Base-by-base conservation (phyloP, 306 rosid genomes). In the Cicer chorassanicum region DNA sequence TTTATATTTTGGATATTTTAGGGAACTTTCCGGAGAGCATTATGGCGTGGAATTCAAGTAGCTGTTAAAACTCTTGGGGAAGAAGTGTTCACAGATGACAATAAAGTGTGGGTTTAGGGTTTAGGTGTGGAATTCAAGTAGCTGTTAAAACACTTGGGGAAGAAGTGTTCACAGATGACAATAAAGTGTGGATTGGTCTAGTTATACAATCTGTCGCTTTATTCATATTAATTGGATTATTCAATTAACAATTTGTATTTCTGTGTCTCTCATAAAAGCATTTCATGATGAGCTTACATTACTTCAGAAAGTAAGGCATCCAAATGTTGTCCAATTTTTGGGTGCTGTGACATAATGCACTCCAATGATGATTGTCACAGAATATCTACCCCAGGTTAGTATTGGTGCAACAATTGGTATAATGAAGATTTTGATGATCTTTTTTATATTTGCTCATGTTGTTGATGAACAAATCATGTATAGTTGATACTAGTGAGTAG, bases 331-430 rank as follows among this genome's bases (percentile, higher is more conserved):
- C n/a, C n/a, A n/a, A n/a, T n/a, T n/a, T n/a, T n/a, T n/a, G n/a
- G n/a, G n/a, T n/a, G n/a, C n/a, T n/a, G n/a, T n/a, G n/a, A n/a
- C n/a, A n/a, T n/a, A n/a, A n/a, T n/a, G n/a, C n/a, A n/a, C n/a
- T n/a, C 98, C 97, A 15, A 91, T 93, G 98, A 89, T 89, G 92
- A 91, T 93, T 81, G 93, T 93, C 82, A 88, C 91, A 2, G 98
- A 93, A 73, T 93, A 86, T 80, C 88, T 91, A 63, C 91, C 94
- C 29, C 86, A 83, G 97, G 98, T 93, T 61, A 74, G 69, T 65
- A 49, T 65, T 55, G 70, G 45, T 62, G 41, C 53, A 65, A 21
- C 66, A 11, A 75, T 41, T 49, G 59, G 60, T 72, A 53, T 50
- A 16, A 15, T 6, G 60, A 68, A 57, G 75, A n/a, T 4, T 82